A percentile compares a stretch with the other conserved stretches of the same genome.
Conservation (phyloP, 2,329 filamentous ascomycete genomes). For the Aspergillus melleus region DNA sequence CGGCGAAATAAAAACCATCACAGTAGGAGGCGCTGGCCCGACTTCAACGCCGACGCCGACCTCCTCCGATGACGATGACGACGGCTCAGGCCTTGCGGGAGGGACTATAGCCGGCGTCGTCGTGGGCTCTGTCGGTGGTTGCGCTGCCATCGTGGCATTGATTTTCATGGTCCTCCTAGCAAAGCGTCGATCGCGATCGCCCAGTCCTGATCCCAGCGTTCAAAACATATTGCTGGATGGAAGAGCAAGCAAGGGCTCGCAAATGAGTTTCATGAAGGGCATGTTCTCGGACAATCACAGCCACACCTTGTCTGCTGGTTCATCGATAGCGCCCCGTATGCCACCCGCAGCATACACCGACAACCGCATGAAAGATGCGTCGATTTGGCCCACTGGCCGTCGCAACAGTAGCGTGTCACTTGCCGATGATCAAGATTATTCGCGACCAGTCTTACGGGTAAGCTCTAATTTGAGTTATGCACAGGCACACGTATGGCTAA, state of each 20-base stretch:
- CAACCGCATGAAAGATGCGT: constrained; percentile 45
- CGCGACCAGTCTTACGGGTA: constrained; percentile 46
- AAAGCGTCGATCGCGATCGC: constrained; percentile 34
- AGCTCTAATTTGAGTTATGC: constrained; percentile 14
- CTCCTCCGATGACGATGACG: neutral
- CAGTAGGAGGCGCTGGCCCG: constrained; percentile 17
- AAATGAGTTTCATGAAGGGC: constrained; percentile 36
- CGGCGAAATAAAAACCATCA: constrained; percentile 32
- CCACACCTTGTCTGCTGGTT: constrained; percentile 24
- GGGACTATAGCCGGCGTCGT: constrained; percentile 48
- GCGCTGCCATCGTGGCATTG: constrained; percentile 39
- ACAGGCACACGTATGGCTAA: constrained; percentile 15
- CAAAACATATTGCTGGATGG: constrained; percentile 31
- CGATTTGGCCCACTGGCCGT: constrained; percentile 42
- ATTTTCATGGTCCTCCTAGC: constrained; percentile 41
- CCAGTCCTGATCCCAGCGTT: constrained; percentile 31
- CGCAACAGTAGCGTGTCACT: constrained; percentile 47
- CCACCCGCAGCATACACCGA: constrained; percentile 39
- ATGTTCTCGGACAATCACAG: constrained; percentile 31
- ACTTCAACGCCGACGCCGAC: constrained; percentile 18
- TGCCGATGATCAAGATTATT: constrained; percentile 51
- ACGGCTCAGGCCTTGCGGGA: constrained; percentile 33
- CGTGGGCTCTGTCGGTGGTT: constrained; percentile 41
- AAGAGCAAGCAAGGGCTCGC: constrained; percentile 35
- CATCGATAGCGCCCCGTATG: constrained; percentile 24